Evolutionary conservation across 306 rosid genomes (phyloP), one percentile per base, ranked within the genome.

Genomic region (Citrullus colocynthis): DNA sequence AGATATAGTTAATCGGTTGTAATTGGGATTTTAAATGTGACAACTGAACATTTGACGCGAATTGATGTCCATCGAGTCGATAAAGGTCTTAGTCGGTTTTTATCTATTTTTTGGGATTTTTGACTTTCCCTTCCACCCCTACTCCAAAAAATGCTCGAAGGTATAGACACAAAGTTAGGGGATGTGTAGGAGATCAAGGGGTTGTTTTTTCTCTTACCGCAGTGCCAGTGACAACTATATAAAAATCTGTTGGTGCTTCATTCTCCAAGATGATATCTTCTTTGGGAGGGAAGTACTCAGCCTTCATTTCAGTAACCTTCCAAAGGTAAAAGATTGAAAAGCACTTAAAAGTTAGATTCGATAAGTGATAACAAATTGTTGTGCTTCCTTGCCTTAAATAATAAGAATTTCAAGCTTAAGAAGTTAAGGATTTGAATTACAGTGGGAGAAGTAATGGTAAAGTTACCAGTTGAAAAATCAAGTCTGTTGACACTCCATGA

Each of bases 281-380:
- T 81, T 83, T 91, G 32, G 98, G 98, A 84, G 98, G 93, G 84
- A 90, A 90, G 78, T 93, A 93, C 90, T 93, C 98, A 0, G 91
- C 96, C 81, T 87, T 91, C 98, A 93, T 89, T 77, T 93, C 97
- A 0, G 97, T 51, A 74, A 93, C 97, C 98, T 93, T 79, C 69
- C 44, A 82, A 59, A 13, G 58, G 58, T 63, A 37, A 71, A 32
- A 63, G 73, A 30, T 80, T 59, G 21, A 34, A 44, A 60, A 74
- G 62, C 39, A 71, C 56, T 81, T 61, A 44, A 72, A 57, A 9
- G 69, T 82, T 11, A 77, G 63, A 56, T 52, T 74, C 30, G 18
- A 15, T 28, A 28, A 21, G 0, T 74, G 30, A n/a, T 51, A 3
- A 13, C 14, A 61, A 59, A 70, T 55, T 32, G 34, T 49, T 80